Conservation (phyloP, 2,329 filamentous ascomycete species). For the Cordyceps fumosorosea region DNA sequence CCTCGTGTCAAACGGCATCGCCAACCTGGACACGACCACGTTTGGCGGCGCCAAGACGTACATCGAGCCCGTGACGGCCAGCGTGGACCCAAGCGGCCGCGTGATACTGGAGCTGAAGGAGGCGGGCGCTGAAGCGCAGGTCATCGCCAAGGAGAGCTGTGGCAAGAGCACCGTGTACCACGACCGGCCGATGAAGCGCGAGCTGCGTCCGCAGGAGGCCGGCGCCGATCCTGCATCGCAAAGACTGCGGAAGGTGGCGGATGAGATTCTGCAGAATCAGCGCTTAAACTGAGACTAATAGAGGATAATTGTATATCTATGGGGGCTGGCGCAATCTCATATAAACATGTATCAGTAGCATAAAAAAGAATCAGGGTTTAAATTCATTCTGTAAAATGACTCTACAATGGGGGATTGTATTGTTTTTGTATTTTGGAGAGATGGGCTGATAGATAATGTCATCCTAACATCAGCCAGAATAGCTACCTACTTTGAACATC, state of each 20-base stretch:
- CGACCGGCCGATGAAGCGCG: conserved; percentile 18
- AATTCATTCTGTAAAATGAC: not conserved
- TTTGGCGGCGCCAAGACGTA: conserved; percentile 50
- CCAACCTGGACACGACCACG: conserved; percentile 39
- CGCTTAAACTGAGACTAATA: not conserved
- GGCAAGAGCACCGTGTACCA: conserved; percentile 30
- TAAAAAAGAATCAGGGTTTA: conserved; percentile 18
- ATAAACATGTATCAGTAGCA: conserved; percentile 28
- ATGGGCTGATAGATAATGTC: too few species aligned
- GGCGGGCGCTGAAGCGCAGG: conserved; percentile 29
- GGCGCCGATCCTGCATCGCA: not conserved
- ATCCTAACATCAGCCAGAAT: too few species aligned
- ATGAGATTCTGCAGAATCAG: conserved; percentile 3
- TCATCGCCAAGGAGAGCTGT: conserved; percentile 41
- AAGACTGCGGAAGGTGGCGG: not conserved
- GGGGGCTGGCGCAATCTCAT: conserved; percentile 18
- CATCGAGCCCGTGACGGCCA: conserved; percentile 38
- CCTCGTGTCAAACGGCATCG: conserved; percentile 28
- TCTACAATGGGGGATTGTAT: not conserved
- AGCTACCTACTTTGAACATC: too few species aligned
- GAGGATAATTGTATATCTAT: conserved; percentile 20
- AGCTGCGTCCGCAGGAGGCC: not conserved
- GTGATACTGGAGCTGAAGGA: conserved; percentile 39
- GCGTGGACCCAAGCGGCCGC: conserved; percentile 44
- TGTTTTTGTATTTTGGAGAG: not conserved